These are phyloP conservation scores for Tolypocladium inflatum DNA, from an alignment of 2,329 filamentous ascomycete species.

Conservation along the genomic window DNA sequence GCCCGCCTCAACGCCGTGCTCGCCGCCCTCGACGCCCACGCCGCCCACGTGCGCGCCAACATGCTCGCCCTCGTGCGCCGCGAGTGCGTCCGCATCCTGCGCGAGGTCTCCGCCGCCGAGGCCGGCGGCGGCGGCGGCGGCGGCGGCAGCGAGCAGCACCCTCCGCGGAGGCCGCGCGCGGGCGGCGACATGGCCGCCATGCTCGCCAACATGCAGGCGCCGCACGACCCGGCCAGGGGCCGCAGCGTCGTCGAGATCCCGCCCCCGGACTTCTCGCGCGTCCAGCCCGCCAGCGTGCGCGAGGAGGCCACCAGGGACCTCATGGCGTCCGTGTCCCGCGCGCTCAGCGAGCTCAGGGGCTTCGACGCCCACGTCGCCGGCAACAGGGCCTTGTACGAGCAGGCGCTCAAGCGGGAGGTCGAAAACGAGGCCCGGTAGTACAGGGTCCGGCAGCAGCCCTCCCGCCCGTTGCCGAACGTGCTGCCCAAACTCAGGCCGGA, in stretches of 20 bases:
- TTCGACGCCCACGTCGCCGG: conserved; percentile 14
- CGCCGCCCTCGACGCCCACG: conserved; percentile 14
- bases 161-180: not conserved
- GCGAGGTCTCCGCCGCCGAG: conserved; percentile 11
- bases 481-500: not conserved
- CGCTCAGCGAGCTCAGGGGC: conserved; percentile 9
- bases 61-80: conserved; percentile 17
- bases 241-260: conserved; percentile 8
- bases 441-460: not conserved
- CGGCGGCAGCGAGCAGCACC: not conserved
- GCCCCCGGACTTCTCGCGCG: conserved; percentile 8
- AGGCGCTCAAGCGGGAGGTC: conserved; percentile 13
- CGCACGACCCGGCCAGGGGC: not conserved
- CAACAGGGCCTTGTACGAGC: conserved; percentile 8
- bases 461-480: not conserved
- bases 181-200: conserved; percentile 11
- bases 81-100: conserved; percentile 21
- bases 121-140: not conserved
- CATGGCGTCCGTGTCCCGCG: conserved; percentile 10
- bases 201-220: conserved; percentile 19
- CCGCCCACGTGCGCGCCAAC: conserved; percentile 18
- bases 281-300: conserved; percentile 7
- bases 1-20: conserved; percentile 13
- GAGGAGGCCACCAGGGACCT: conserved; percentile 12
- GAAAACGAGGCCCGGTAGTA: conserved; percentile 3